Conservation (phyloP, 228 moss, liverwort and hornwort species). For the Sphagnum fallax region DNA sequence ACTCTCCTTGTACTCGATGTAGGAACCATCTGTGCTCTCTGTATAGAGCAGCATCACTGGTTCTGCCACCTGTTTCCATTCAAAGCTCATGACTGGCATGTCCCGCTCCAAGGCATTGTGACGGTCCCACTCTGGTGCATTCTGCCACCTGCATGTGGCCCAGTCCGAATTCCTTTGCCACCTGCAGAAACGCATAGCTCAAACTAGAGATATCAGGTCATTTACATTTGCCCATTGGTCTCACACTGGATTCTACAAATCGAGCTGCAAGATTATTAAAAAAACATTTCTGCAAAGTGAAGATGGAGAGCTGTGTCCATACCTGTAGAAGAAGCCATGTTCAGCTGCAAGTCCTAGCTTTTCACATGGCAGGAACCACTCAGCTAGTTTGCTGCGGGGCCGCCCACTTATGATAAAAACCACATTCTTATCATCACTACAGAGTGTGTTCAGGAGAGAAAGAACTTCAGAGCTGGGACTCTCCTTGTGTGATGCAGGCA, state of each 20-base stretch:
- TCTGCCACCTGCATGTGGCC: slow-evolving; percentile 13
- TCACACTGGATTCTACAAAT: too few relatives aligned
- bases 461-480: slow-evolving; percentile 38
- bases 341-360: slow-evolving; percentile 45
- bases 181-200: slow-evolving; percentile 7
- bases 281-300: too few relatives aligned
- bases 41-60: slow-evolving; percentile 42
- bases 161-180: slow-evolving; percentile 34
- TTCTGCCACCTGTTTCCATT: slow-evolving; percentile 40
- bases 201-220: too few relatives aligned
- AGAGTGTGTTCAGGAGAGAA: slow-evolving; percentile 39
- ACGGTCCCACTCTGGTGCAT: neutral
- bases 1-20: slow-evolving; percentile 41
- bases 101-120: neutral
- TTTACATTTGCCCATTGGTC: too few relatives aligned
- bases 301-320: neutral
- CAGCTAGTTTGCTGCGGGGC: slow-evolving; percentile 23
- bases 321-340: slow-evolving; percentile 60
- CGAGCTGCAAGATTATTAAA: too few relatives aligned
- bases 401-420: slow-evolving; percentile 45
- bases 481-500: slow-evolving; percentile 26
- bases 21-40: slow-evolving; percentile 42
- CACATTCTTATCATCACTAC: slow-evolving; percentile 37
- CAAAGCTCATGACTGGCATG: slow-evolving; percentile 35
- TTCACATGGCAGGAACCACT: slow-evolving; percentile 41